phyloP scores from a whole-genome alignment of 192 early-diverging fungal species.

The Polychytrium aggregatum region DNA sequence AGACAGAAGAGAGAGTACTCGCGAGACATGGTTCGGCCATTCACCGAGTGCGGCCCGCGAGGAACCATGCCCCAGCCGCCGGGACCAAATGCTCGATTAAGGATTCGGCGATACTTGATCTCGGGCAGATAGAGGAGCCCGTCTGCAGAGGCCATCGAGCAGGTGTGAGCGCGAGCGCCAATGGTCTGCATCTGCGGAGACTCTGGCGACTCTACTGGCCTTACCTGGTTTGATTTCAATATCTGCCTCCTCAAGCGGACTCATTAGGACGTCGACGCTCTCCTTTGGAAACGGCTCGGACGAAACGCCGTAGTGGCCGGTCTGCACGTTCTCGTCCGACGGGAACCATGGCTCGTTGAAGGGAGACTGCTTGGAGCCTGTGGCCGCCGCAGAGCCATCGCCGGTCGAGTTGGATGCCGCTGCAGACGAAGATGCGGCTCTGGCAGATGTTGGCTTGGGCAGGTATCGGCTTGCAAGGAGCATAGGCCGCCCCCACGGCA shows the following conservation, averaged over 20 bases:
- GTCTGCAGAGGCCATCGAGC: too few relatives aligned
- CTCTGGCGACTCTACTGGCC: neutral
- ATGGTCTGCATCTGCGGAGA: neutral
- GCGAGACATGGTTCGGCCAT: conserved; percentile 64
- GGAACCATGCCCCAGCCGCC: conserved; percentile 58
- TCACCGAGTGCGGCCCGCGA: conserved; percentile 76
- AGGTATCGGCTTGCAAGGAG: too few relatives aligned
- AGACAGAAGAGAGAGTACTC: conserved; percentile 84
- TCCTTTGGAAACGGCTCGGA: conserved; percentile 61
- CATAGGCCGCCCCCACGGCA: too few relatives aligned
- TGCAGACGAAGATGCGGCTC: too few relatives aligned
- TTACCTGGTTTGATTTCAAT: conserved; percentile 87
- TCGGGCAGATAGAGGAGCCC: conserved; percentile 91
- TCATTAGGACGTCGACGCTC: conserved; percentile 59
- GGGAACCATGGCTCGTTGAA: too few relatives aligned
- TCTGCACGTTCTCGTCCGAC: conserved; percentile 12
- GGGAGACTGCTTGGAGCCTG: too few relatives aligned
- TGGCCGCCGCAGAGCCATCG: too few relatives aligned
- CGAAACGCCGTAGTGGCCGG: conserved; percentile 55
- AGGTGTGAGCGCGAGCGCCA: neutral
- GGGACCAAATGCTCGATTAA: conserved; percentile 91
- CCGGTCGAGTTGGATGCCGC: too few relatives aligned
- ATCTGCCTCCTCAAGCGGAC: conserved; percentile 59
- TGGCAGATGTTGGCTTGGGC: too few relatives aligned
- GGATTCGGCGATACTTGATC: conserved; percentile 93